Evolutionary conservation across 176 grass and related monocot species (phyloP).

Genomic region (Poa annua): DNA sequence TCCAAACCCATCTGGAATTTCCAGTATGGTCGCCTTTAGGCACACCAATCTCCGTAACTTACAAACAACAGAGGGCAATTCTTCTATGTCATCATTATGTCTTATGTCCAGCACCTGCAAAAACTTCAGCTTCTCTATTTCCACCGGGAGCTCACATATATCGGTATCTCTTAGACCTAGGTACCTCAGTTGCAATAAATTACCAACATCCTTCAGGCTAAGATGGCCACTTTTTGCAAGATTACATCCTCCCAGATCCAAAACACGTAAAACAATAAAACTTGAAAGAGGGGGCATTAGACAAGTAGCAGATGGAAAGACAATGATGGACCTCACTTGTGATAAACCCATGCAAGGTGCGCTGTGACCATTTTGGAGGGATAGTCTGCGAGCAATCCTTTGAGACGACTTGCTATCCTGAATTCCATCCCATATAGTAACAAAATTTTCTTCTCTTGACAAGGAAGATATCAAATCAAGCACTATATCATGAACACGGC

Average conservation of each 20-base stretch:
- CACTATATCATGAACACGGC: not conserved
- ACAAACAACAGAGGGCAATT: not conserved
- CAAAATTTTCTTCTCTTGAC: not conserved
- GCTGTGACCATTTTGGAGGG: not conserved
- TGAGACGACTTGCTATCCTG: not conserved
- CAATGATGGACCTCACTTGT: not conserved
- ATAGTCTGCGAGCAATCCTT: not conserved
- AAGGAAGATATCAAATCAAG: not conserved
- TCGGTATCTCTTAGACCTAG: not conserved
- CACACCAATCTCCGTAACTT: not conserved
- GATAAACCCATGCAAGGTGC: not conserved
- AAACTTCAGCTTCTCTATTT: not conserved
- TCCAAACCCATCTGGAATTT: not conserved
- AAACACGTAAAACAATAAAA: not conserved
- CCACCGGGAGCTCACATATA: not conserved
- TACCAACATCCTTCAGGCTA: not conserved
- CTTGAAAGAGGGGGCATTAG: not conserved
- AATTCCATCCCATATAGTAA: not conserved
- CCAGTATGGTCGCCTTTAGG: accelerated
- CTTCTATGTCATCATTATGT: not conserved
- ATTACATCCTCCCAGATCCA: not conserved
- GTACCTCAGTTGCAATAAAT: not conserved
- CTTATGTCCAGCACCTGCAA: not conserved
- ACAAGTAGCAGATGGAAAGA: not conserved
- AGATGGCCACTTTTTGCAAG: not conserved